Percentiles rank a stretch among this genome's conserved stretches.
These are phyloP conservation scores for Fragilaria crotonensis DNA, from an alignment of 108 stramenopile species.

Conservation along the genomic window DNA sequence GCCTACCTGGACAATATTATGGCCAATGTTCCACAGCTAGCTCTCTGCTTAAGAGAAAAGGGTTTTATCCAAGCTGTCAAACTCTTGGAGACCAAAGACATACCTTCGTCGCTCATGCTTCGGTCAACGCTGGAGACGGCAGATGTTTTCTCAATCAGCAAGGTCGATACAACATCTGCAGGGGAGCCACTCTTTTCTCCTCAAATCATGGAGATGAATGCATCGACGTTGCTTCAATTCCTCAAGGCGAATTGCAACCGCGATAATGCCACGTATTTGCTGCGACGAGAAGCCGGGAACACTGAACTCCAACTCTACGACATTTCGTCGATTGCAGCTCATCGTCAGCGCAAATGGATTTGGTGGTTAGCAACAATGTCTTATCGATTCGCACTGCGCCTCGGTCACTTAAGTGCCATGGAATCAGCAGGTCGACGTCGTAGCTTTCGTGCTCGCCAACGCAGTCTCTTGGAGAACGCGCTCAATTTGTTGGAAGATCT, in stretches of 20 bases:
- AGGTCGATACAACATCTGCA: slow-evolving; percentile 8
- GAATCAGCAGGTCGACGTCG: slow-evolving; percentile 27
- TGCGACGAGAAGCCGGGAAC: slow-evolving; percentile 49
- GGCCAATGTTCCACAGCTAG: slow-evolving; percentile 83
- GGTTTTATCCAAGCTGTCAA: slow-evolving; percentile 80
- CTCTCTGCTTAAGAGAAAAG: slow-evolving; percentile 69
- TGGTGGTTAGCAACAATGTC: slow-evolving; percentile 84
- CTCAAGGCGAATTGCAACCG: slow-evolving; percentile 73
- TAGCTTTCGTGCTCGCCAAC: slow-evolving; percentile 67
- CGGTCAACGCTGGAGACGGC: slow-evolving; percentile 56
- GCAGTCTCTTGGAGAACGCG: slow-evolving; percentile 63
- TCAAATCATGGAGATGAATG: slow-evolving; percentile 83
- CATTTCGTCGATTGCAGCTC: slow-evolving; percentile 62
- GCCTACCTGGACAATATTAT: slow-evolving; percentile 83
- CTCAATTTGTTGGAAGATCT: slow-evolving; percentile 68
- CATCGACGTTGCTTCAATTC: slow-evolving; percentile 65
- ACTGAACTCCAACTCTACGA: slow-evolving; percentile 78
- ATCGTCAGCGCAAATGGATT: slow-evolving; percentile 76
- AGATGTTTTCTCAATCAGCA: slow-evolving; percentile 18
- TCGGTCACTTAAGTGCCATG: slow-evolving; percentile 46
- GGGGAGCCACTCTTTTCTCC: slow-evolving; percentile 53
- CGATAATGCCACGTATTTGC: slow-evolving; percentile 74
- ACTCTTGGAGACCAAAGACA: slow-evolving; percentile 59
- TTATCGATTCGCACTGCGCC: slow-evolving; percentile 69
- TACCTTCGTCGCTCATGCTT: slow-evolving; percentile 65